phyloP scores from a whole-genome alignment of 2,329 filamentous ascomycete species.

The Fusarium cicatricum region DNA sequence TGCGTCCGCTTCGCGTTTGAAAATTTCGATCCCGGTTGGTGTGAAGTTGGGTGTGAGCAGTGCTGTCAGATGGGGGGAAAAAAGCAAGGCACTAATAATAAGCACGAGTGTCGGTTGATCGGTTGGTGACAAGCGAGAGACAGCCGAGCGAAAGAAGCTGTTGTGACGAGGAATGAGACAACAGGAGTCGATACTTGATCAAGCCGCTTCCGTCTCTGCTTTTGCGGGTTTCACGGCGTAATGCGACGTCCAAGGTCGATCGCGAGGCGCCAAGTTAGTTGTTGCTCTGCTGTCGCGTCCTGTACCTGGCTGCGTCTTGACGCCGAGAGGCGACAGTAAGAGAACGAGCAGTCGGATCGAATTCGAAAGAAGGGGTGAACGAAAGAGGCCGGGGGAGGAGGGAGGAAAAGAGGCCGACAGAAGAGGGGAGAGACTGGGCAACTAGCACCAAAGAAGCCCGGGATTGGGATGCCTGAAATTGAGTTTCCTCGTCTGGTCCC shows the following conservation, averaged over 20 bases:
- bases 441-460: conserved; percentile 28
- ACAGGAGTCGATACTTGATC: conserved; percentile 12
- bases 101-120: conserved; percentile 9
- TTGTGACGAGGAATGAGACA: conserved; percentile 14
- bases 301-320: background rate
- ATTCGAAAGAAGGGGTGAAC: conserved; percentile 15
- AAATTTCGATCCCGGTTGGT: conserved; percentile 12
- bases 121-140: conserved; percentile 15
- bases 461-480: conserved; percentile 38
- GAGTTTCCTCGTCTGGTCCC: conserved; percentile 36
- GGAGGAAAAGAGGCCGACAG: conserved; percentile 14
- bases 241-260: conserved; percentile 4
- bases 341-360: conserved; percentile 22
- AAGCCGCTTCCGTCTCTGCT: conserved; percentile 19
- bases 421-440: conserved; percentile 13
- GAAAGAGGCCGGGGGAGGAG: conserved; percentile 15
- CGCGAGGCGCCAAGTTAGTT: conserved; percentile 12
- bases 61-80: conserved; percentile 6
- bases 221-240: conserved; percentile 8
- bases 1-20: conserved; percentile 18
- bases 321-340: conserved; percentile 1
- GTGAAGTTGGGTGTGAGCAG: conserved; percentile 6
- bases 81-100: conserved; percentile 17
- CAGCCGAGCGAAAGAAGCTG: conserved; percentile 12
- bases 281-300: background rate